A percentile compares a stretch with the other conserved stretches of the same genome.
These are phyloP conservation scores for Leptographium galeiforme DNA, from an alignment of 2,329 filamentous ascomycete species.

Conservation along the genomic window DNA sequence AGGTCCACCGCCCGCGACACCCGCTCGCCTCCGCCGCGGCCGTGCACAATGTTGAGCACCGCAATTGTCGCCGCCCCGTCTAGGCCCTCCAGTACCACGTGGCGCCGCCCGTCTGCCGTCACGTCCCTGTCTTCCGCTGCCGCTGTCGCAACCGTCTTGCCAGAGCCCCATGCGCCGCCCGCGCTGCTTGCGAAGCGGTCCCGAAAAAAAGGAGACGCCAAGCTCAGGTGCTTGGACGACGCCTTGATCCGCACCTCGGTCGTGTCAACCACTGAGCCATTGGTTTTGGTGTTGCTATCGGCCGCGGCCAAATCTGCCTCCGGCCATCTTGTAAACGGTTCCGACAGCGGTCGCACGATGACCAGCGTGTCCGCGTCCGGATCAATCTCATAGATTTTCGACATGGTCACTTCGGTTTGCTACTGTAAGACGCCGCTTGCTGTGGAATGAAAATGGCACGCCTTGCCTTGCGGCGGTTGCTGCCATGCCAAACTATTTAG, in stretches of 20 bases:
- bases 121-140: neutral
- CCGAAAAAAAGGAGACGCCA: constrained; percentile 18
- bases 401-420: constrained; percentile 10
- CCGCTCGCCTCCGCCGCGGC: constrained; percentile 22
- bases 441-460: neutral
- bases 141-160: neutral
- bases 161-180: neutral
- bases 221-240: constrained; percentile 22
- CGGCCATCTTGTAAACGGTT: constrained; percentile 14
- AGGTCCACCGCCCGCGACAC: constrained; percentile 24
- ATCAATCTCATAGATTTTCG: constrained; percentile 21
- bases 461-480: neutral
- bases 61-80: constrained; percentile 25
- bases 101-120: constrained; percentile 18
- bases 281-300: neutral
- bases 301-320: neutral
- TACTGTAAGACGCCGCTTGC: neutral
- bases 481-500: neutral
- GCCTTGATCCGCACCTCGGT: constrained; percentile 20
- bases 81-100: constrained; percentile 17
- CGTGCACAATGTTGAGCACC: constrained; percentile 31
- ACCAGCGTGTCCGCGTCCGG: constrained; percentile 21
- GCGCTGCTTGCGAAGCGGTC: constrained; percentile 14
- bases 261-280: neutral
- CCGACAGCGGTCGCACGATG: constrained; percentile 14